Evolutionary conservation across 305 asterid genomes (phyloP).

Genomic region (Caryopteris hybrid): DNA sequence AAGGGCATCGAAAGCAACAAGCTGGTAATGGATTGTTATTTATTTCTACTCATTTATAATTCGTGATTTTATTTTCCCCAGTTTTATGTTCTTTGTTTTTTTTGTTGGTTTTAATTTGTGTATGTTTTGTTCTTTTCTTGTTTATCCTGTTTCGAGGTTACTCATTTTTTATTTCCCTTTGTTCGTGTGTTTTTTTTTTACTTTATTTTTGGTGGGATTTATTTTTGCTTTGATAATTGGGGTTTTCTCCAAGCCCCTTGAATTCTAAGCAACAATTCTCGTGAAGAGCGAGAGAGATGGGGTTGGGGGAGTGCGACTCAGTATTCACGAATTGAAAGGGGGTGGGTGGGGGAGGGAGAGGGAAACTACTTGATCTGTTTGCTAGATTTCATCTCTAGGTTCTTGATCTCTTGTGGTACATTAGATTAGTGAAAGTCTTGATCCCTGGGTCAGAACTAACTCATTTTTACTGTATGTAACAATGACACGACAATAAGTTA

Average conservation of each 20-base stretch:
- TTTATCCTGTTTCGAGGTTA: neutral
- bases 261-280: too few species aligned
- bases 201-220: neutral
- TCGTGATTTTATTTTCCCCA: too few species aligned
- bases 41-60: neutral
- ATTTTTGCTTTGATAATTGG: neutral
- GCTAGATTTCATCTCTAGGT: too few species aligned
- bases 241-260: too few species aligned
- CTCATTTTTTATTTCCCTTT: neutral
- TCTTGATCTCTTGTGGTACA: too few species aligned
- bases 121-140: neutral
- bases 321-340: neutral
- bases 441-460: too few species aligned
- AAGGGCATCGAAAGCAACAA: constrained; percentile 39
- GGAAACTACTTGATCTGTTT: too few species aligned
- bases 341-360: too few species aligned
- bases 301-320: neutral
- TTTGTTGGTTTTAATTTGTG: neutral
- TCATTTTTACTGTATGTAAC: too few species aligned
- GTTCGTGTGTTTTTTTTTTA: neutral
- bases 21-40: constrained; percentile 27
- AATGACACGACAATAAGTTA: too few species aligned
- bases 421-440: too few species aligned
- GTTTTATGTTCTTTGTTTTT: neutral
- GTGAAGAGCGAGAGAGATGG: too few species aligned